Base-by-base conservation (phyloP, 495 filamentous ascomycete species). In the Neurospora discreta region DNA sequence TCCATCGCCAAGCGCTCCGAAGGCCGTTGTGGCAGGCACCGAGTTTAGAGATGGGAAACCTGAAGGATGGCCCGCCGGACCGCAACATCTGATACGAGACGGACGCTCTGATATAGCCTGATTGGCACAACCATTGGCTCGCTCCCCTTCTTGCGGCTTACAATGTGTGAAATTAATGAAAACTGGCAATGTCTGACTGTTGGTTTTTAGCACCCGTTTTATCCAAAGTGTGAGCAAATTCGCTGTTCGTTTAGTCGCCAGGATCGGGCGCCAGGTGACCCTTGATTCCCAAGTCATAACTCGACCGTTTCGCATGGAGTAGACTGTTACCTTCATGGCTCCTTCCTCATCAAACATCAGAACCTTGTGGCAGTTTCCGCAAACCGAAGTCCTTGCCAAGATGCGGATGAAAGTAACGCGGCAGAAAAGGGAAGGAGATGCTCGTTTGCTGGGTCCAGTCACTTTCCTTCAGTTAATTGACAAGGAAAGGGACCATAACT, bases 181-280 rank as follows among this genome's bases (percentile, higher is more conserved):
- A 52, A 46, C 72, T 39, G 72, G 70, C 73, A 71, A 71, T 75
- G 69, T 69, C 73, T 72, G 58, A 70, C 52, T 33, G 26, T 65
- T 65, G 52, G 18, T 65, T 9, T 13, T 65, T 18, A 65, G 52
- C 7, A 65, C 1, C 36, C 40, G 68, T 73, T 77, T 78, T 80
- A 80, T 80, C 78, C 78, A 80, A 80, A 80, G 78, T 80, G 73
- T 72, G 73, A 70, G 68, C 70, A 76, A 70, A 78, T 78, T 78
- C 52, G 33, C 33, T 36, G 33, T 36, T 36, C 33, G 33, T 36
- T 5, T 36, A 36, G 6, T 5, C 4, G 33, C 33, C 33, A 36
- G 3, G 33, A 36, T 36, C 33, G 33, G 33, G 4, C 33, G 33
- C 33, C 33, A 36, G 2, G 33, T 36, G 33, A 36, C 6, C 33